Base-by-base conservation (phyloP, 805 yeast genomes). In the Candida parachauliodes region DNA sequence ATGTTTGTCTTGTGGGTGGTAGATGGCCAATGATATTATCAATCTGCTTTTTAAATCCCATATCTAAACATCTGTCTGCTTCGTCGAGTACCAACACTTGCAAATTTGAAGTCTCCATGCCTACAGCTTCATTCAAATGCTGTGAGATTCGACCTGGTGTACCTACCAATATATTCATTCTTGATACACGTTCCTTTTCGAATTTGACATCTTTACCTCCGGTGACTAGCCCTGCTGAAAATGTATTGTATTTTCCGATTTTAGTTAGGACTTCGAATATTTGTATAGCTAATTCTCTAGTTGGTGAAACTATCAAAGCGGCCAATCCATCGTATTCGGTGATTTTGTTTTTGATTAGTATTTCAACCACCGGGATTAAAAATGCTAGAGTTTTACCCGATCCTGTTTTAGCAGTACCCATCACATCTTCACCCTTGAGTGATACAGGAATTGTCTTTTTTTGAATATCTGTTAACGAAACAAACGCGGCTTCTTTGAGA, bases 131-230 rank as follows among this genome's bases (percentile, higher is more conserved):
- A 56, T 89, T 95, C 76, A 88, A 73, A 55, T 88, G 96, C 55
- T 88, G 97, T 32, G 89, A 67, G 14, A 88, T 62, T 56, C 97
- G 72, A 3, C 97, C 97, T 0, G 97, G 97, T 0, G 97, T 88
- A 10, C 95, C 93, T 22, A 88, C 83, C 39, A 88, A 66, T 30
- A 88, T 84, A 58, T 88, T 89, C 62, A 88, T 81, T 47, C 75
- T 74, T 0, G 82, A 74, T 6, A 88, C 76, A 55, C 97, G 75
- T 36, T 86, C 95, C 44, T 77, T 76, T 57, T 88, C 97, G 49
- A 72, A 84, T 42, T 77, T 75, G 21, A 84, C 83, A 54, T 88
- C 95, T 55, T 89, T 88, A 26, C 97, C 97, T 34, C 97, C 97
- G 51, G 89, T 88, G 8, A 89, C 91, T 42, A 88, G 67, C 42